Evolutionary conservation across 73 alveolate genomes (phyloP).

Genomic region (Paraurostyla sp.): DNA sequence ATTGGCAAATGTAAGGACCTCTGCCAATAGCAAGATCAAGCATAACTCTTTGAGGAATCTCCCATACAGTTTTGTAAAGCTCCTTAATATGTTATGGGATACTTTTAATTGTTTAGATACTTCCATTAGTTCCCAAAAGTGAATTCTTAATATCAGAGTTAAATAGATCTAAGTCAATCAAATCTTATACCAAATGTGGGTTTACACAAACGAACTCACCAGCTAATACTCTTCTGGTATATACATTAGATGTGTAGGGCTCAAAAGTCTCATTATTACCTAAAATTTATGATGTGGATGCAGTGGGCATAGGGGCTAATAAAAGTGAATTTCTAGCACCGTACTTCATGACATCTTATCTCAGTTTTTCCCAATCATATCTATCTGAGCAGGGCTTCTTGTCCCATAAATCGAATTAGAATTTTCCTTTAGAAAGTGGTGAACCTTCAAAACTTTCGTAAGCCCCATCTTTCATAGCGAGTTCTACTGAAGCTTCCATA

Average conservation of each 20-base stretch:
- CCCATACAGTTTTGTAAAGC: slow-evolving; percentile 79
- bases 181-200: slow-evolving; percentile 86
- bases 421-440: slow-evolving; percentile 79
- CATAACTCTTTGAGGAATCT: slow-evolving; percentile 44
- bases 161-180: slow-evolving; percentile 61
- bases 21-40: slow-evolving; percentile 63
- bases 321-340: slow-evolving; percentile 94
- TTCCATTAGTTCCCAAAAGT: slow-evolving; percentile 88
- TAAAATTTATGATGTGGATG: slow-evolving; percentile 90
- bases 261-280: slow-evolving; percentile 94
- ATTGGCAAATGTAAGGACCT: slow-evolving; percentile 72
- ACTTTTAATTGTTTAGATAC: slow-evolving; percentile 61
- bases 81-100: slow-evolving; percentile 75
- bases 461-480: slow-evolving; percentile 75
- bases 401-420: slow-evolving; percentile 84
- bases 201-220: slow-evolving; percentile 92
- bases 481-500: slow-evolving; percentile 84
- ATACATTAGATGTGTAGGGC: slow-evolving; percentile 93
- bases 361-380: slow-evolving; percentile 82
- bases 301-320: slow-evolving; percentile 97
- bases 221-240: slow-evolving; percentile 91
- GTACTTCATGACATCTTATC: slow-evolving; percentile 70
- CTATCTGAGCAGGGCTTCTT: slow-evolving; percentile 72
- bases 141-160: slow-evolving; percentile 74
- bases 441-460: slow-evolving; percentile 78